A percentile compares a stretch with the other conserved stretches of the same genome.
phyloP scores from a whole-genome alignment of 805 yeast species.

The Wickerhamomyces pijperi region DNA sequence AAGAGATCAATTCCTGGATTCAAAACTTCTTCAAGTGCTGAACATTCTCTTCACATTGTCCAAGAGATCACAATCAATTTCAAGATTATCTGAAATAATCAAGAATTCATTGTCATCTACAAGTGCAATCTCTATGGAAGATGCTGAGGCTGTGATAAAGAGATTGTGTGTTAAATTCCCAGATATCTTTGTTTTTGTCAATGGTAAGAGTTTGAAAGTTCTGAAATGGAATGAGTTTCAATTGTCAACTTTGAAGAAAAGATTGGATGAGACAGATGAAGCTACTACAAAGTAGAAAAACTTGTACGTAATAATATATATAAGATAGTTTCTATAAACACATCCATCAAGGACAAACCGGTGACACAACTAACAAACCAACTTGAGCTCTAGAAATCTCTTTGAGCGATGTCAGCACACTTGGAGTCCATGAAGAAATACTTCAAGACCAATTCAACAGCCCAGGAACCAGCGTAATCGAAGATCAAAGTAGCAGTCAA shows the following conservation, averaged over 20 bases:
- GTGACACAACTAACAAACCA: too few species aligned
- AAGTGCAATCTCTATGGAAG: slow-evolving; percentile 10
- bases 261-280: neutral
- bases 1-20: slow-evolving; percentile 15
- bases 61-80: slow-evolving; percentile 1
- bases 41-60: neutral
- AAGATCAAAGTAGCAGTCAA: slow-evolving; percentile 61
- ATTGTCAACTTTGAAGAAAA: slow-evolving; percentile 7
- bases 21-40: slow-evolving; percentile 21
- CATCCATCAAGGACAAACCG: too few species aligned
- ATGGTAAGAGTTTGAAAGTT: slow-evolving; percentile 8
- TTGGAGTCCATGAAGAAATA: slow-evolving; percentile 79
- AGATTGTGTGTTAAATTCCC: slow-evolving; percentile 12
- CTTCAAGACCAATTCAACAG: slow-evolving; percentile 72
- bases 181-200: slow-evolving; percentile 8
- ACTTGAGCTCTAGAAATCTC: slow-evolving; percentile 7
- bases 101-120: slow-evolving; percentile 9
- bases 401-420: slow-evolving; percentile 79
- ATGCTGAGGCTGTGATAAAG: slow-evolving; percentile 12
- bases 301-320: too few species aligned
- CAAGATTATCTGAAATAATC: slow-evolving; percentile 10
- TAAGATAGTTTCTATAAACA: too few species aligned
- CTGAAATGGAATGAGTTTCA: slow-evolving; percentile 17
- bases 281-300: too few species aligned
- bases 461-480: slow-evolving; percentile 71